Evolutionary conservation across 805 yeast genomes (phyloP).

Genomic region (Metschnikowia dekortorum): DNA sequence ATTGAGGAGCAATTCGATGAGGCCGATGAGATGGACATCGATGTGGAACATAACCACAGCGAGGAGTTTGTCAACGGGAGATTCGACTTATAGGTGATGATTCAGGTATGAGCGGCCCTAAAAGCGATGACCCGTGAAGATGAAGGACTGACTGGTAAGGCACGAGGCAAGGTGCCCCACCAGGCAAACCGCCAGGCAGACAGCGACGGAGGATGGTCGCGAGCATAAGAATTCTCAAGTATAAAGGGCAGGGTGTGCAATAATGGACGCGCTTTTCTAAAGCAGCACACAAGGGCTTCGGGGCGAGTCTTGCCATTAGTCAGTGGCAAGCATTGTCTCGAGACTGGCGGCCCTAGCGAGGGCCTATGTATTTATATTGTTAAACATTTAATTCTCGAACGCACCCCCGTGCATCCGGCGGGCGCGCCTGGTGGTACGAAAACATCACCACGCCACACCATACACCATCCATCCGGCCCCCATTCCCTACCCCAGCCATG

Average conservation of each 20-base stretch:
- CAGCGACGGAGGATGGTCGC: too few species aligned
- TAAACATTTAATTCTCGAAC: constrained; percentile 3
- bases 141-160: too few species aligned
- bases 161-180: too few species aligned
- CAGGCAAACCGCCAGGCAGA: too few species aligned
- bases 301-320: not conserved
- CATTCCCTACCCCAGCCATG: not conserved
- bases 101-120: too few species aligned
- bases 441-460: not conserved
- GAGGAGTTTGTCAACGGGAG: constrained; percentile 83
- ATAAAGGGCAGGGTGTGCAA: not conserved
- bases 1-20: constrained; percentile 58
- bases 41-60: constrained; percentile 60
- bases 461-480: not conserved
- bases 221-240: not conserved
- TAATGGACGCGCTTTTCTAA: not conserved
- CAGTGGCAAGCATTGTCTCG: not conserved
- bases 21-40: constrained; percentile 46
- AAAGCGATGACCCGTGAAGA: too few species aligned
- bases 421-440: not conserved
- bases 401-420: not conserved
- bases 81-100: constrained; percentile 57
- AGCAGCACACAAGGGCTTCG: not conserved
- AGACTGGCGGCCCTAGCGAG: not conserved
- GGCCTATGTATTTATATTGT: constrained; percentile 3